Evolutionary conservation across 2,329 filamentous ascomycete genomes (phyloP), one percentile per base, ranked within the genome.

Genomic region (Talaromyces islandicus): DNA sequence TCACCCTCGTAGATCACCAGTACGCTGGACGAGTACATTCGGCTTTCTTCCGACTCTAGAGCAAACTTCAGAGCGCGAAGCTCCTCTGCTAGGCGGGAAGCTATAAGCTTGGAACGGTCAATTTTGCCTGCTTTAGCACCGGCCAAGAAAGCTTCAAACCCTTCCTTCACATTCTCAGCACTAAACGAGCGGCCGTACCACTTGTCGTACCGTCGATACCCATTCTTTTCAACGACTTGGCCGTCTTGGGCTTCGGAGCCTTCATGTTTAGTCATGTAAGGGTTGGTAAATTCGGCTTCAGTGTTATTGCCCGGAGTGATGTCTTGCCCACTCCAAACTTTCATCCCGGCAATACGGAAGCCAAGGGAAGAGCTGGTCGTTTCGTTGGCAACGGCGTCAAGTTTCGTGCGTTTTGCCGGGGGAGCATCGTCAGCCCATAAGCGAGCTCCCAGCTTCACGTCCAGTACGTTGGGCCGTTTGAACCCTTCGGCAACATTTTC

Each of bases 401-500:
- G 73, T 56, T 83, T 79, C 25, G 74, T 79, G 17, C 84, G 77
- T 71, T 88, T 88, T 30, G 82, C 79, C 0, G 78, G 74, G 25
- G 80, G 79, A 3, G 86, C 83, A 63, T 80, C 79, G 41, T 96
- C 90, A 14, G 90, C 93, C 88, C 92, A 97, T 6, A 99, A 78
- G 32, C 90, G 84, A 55, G 87, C 83, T 50, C 94, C 94, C 21
- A 99, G 85, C 78, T 99, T 99, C 65, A 96, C 85, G 71, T 99
- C 94, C 60, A 99, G 80, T 7, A 99, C 91, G 67, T 96, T 97
- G 7, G 94, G 91, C 61, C 85, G 84, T 68, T 84, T 85, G 79
- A 92, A 97, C 0, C 91, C 91, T 64, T 85, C 83, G 0, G 91
- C 87, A 7, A 90, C 84, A 71, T 97, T 97, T 70, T 92, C 89